Evolutionary conservation across 2,329 filamentous ascomycete species (phyloP).

Genomic region (Gnomoniopsis smithogilvyi): DNA sequence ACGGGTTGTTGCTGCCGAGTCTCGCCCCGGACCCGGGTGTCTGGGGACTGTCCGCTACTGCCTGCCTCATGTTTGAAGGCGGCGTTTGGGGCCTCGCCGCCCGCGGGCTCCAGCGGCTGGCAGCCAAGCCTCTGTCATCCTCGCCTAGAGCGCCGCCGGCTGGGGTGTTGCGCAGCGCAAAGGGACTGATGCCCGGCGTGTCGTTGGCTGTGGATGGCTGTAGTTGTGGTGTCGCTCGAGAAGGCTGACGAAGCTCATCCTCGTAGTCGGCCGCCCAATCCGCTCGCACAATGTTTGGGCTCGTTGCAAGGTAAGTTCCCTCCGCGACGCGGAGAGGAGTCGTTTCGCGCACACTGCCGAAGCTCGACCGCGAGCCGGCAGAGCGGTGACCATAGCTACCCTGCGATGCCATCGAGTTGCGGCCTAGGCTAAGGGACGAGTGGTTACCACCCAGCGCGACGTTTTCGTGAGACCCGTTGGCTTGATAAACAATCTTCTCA

Average conservation of each 20-base stretch:
- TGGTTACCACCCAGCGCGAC: neutral
- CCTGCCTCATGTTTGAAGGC: conserved; percentile 2
- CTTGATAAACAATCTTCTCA: conserved; percentile 8
- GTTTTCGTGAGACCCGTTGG: conserved; percentile 3
- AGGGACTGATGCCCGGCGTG: conserved; percentile 19
- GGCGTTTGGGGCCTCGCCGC: conserved; percentile 21
- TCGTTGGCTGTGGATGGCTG: conserved; percentile 14
- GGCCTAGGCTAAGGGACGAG: conserved; percentile 9
- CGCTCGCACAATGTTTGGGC: conserved; percentile 11
- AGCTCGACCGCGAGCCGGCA: conserved; percentile 2
- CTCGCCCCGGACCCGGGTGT: neutral
- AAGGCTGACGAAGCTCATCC: conserved; percentile 3
- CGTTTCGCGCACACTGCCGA: conserved; percentile 9
- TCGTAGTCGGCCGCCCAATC: conserved; percentile 16
- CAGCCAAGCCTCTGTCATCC: conserved; percentile 23
- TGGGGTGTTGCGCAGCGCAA: conserved; percentile 16
- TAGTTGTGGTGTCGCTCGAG: conserved; percentile 18
- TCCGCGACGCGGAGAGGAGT: conserved; percentile 9
- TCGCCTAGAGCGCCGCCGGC: neutral
- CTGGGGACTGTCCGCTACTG: neutral
- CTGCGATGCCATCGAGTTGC: neutral
- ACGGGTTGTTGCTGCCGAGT: neutral
- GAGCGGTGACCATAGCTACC: conserved; percentile 5
- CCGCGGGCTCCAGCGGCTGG: conserved; percentile 26
- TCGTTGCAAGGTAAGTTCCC: conserved; percentile 9